Base-by-base conservation (phyloP, 208 protist genomes). In the Trypanosoma cruzi region DNA sequence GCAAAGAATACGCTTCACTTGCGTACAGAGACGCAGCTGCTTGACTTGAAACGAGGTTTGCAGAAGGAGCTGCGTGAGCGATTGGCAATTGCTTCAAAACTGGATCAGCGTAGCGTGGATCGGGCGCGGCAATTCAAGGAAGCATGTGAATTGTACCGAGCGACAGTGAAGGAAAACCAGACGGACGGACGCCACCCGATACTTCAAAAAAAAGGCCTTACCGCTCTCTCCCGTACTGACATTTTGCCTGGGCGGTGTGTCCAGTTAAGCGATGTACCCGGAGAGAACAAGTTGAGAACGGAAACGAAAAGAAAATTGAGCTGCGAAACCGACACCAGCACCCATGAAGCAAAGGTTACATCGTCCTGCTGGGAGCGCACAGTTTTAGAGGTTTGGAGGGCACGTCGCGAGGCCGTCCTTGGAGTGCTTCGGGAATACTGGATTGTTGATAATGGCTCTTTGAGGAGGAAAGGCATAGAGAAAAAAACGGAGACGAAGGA, bases 371-470 rank as follows among this genome's bases (percentile, higher is more conserved):
- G 37, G 32, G 54, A 70, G 28, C 26, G 55, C 24, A 62, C 34
- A 16, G 64, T 70, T 14, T 42, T 70, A n/a, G 40, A 60, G 28
- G 28, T 62, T 63, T 70, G 64, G 64, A 28, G 40, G 44, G 52
- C 52, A 29, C 54, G 55, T 11, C 64, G 64, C 13, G 64, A 70
- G 24, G 36, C 36, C 0, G 53, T 70, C 10, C 18, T 70, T 54
- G 11, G 34, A 28, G 48, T 31, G 1, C 52, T 70, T 1, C 50
- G 11, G 4, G 3, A 22, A 32, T 49, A 46, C 56, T 34, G 11
- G 28, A 29, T 55, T 53, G 6, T 26, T 26, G 24, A 40, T 42
- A 40, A 18, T 49, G 13, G 29, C n/a, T n/a, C 22, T 11, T 48
- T 26, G 31, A 65, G 22, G 36, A 22, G 20, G 18, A 29, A 29